These are phyloP conservation scores for Hypoxylon rubiginosum DNA, from an alignment of 2,329 filamentous ascomycete genomes.

Conservation along the genomic window DNA sequence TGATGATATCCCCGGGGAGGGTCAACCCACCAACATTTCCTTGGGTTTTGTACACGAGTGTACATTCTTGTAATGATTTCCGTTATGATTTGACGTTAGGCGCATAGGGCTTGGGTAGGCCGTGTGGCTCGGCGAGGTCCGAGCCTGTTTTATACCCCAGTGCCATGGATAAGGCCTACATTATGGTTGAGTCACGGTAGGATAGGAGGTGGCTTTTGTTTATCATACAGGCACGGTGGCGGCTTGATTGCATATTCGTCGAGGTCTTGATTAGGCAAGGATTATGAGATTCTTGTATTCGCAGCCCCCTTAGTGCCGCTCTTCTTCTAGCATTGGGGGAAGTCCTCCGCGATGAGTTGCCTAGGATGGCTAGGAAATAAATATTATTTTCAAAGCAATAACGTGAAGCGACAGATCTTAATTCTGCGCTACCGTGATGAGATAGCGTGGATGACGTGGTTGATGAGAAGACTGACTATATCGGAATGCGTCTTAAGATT, in stretches of 20 bases:
- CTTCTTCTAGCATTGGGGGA: background rate
- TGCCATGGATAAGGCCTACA: background rate
- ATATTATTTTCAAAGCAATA: no score
- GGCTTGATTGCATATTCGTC: slow-evolving; percentile 12
- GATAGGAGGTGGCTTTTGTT: background rate
- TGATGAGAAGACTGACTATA: no score
- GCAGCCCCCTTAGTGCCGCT: background rate
- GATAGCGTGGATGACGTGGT: no score
- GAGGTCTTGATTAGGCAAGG: background rate
- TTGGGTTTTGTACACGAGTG: slow-evolving; percentile 21
- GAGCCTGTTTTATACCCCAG: slow-evolving; percentile 32
- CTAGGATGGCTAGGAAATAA: background rate
- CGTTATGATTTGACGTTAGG: slow-evolving; percentile 34
- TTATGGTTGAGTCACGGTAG: background rate
- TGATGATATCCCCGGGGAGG: background rate
- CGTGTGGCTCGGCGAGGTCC: slow-evolving; percentile 31
- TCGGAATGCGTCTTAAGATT: no score
- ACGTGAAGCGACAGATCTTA: background rate
- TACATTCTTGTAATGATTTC: slow-evolving; percentile 26
- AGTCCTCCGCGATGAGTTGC: background rate
- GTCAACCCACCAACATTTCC: background rate
- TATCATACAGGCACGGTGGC: background rate
- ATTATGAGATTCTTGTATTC: background rate
- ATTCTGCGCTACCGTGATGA: background rate
- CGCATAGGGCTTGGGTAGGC: slow-evolving; percentile 24